phyloP scores from a whole-genome alignment of 176 grass and related monocot genomes.

The Aegilops speltoides region DNA sequence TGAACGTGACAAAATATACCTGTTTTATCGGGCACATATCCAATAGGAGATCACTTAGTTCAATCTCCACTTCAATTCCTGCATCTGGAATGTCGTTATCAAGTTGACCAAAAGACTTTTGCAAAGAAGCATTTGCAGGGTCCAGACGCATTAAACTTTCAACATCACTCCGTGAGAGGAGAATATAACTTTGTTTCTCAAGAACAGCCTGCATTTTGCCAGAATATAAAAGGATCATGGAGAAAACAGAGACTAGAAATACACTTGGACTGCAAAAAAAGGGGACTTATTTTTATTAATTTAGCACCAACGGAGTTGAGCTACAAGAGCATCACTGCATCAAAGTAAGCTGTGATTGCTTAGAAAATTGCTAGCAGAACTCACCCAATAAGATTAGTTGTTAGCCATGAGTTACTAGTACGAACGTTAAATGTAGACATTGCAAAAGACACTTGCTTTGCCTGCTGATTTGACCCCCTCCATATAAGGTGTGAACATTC shows the following conservation, averaged over 20 bases:
- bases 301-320: slow-evolving; percentile 12
- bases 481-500: not conserved
- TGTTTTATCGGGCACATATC: slow-evolving; percentile 93
- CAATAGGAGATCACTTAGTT: slow-evolving; percentile 85
- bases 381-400: not conserved
- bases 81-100: slow-evolving; percentile 50
- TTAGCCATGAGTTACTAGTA: not conserved
- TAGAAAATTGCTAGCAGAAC: not conserved
- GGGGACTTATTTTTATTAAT: not conserved
- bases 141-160: slow-evolving; percentile 92
- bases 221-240: slow-evolving; percentile 36
- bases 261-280: not conserved
- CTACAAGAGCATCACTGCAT: not conserved
- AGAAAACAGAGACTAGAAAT: not conserved
- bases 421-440: not conserved
- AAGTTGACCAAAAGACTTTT: slow-evolving; percentile 55
- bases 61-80: slow-evolving; percentile 76
- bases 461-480: not conserved
- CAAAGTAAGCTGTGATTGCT: not conserved
- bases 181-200: slow-evolving; percentile 97
- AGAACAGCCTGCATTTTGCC: slow-evolving; percentile 73
- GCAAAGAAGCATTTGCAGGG: slow-evolving; percentile 68
- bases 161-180: slow-evolving; percentile 89
- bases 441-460: not conserved
- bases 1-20: slow-evolving; percentile 43